A percentile compares a stretch with the other conserved stretches of the same genome.
Evolutionary conservation across 2,329 filamentous ascomycete genomes (phyloP).

Genomic region (Fusarium sp.): DNA sequence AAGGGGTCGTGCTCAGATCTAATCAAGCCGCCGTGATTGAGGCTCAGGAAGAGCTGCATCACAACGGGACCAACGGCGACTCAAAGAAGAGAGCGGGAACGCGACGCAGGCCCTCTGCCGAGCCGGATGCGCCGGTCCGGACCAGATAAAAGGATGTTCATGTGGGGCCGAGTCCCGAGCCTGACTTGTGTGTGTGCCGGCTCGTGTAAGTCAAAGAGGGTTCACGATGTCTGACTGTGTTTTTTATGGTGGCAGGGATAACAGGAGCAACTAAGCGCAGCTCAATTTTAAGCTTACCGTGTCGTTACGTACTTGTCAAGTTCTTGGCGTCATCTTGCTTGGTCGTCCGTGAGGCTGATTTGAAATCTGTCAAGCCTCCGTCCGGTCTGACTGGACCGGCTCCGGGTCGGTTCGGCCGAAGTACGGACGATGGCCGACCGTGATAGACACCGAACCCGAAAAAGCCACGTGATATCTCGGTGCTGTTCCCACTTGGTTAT

Average conservation of each 20-base stretch:
- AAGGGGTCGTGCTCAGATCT: conserved; percentile 46
- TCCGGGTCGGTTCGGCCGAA: neutral
- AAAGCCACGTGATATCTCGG: conserved; percentile 7
- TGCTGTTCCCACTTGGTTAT: neutral
- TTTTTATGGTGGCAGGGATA: neutral
- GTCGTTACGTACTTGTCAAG: neutral
- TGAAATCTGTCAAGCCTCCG: neutral
- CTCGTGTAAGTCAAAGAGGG: neutral
- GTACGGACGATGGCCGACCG: neutral
- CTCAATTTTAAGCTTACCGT: conserved; percentile 1
- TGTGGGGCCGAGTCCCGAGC: neutral
- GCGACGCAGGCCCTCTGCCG: conserved; percentile 28
- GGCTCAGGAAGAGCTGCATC: conserved; percentile 33
- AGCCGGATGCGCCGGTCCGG: conserved; percentile 27
- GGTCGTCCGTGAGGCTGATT: neutral
- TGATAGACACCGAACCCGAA: neutral
- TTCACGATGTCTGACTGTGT: neutral
- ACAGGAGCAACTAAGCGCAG: neutral
- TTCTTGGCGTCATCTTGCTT: neutral
- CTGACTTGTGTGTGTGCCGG: neutral
- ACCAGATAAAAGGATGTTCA: conserved; percentile 14
- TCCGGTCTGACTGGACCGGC: neutral
- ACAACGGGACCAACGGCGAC: conserved; percentile 27
- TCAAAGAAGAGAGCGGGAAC: conserved; percentile 28
- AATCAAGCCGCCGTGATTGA: conserved; percentile 41